Evolutionary conservation across 2,329 filamentous ascomycete genomes (phyloP).

Genomic region (Trichophyton rubrum): DNA sequence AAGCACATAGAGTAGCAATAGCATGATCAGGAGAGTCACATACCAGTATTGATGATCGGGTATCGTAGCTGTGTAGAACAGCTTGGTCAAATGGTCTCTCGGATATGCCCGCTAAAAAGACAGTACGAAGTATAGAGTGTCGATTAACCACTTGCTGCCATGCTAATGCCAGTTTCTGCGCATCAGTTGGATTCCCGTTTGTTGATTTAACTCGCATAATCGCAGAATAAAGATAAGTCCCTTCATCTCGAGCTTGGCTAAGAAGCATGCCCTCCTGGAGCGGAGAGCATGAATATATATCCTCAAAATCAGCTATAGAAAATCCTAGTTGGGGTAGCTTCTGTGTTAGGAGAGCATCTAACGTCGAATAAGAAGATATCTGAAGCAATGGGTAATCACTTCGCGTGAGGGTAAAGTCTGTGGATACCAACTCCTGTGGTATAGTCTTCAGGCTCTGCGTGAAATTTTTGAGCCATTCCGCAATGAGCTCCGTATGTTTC

Average conservation of each 20-base stretch:
- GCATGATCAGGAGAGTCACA: neutral
- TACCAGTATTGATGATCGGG: neutral
- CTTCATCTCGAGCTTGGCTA: neutral
- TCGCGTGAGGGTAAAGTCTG: neutral
- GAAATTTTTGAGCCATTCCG: neutral
- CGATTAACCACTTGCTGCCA: constrained; percentile 53
- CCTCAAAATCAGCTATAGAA: neutral
- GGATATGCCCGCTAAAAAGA: constrained; percentile 57
- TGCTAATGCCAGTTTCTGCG: constrained; percentile 21
- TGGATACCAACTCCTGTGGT: neutral
- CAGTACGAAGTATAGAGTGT: constrained; percentile 67
- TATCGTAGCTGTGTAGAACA: constrained; percentile 41
- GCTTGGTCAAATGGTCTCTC: constrained; percentile 56
- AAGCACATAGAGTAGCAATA: neutral
- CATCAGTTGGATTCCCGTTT: neutral
- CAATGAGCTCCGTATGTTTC: neutral
- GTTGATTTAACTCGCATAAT: neutral
- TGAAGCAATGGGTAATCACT: constrained; percentile 5
- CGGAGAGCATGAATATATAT: constrained; percentile 8
- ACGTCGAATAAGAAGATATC: neutral
- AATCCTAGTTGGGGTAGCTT: neutral
- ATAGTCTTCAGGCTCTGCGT: neutral
- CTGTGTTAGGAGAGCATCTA: neutral
- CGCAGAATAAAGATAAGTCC: neutral
- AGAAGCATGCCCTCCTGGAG: constrained; percentile 6